Conservation (phyloP, 495 filamentous ascomycete species). For the Daldinia caldariorum region DNA sequence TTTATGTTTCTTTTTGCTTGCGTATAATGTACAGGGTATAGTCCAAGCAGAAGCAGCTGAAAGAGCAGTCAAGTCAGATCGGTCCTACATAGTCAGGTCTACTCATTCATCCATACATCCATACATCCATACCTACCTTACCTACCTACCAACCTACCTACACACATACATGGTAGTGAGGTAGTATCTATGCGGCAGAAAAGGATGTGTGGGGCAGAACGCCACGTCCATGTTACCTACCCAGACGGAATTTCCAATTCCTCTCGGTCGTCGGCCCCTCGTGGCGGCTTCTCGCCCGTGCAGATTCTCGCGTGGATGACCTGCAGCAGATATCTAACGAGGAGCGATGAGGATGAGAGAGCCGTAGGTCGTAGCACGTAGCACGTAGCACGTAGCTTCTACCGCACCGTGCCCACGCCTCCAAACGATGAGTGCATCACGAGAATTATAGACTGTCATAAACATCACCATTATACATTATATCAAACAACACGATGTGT, state of each 20-base stretch:
- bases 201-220: conserved; percentile 36
- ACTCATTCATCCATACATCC: no score
- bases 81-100: conserved; percentile 1
- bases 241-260: conserved; percentile 46
- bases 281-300: conserved; percentile 43
- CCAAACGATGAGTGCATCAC: neutral
- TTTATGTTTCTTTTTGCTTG: neutral
- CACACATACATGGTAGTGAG: no score
- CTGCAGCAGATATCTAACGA: conserved; percentile 33
- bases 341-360: conserved; percentile 13
- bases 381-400: conserved; percentile 31
- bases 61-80: conserved; percentile 11
- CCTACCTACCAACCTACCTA: no score
- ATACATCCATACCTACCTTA: no score
- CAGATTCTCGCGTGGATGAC: conserved; percentile 47
- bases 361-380: conserved; percentile 30
- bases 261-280: conserved; percentile 43
- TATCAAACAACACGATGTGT: neutral
- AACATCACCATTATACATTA: neutral
- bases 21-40: neutral
- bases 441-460: conserved; percentile 1
- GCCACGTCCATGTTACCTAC: conserved; percentile 43
- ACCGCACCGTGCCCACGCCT: conserved; percentile 27
- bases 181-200: conserved; percentile 1
- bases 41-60: conserved; percentile 17